Conservation (phyloP, 2,329 filamentous ascomycete species). For the Emmonsiellopsis sp. region DNA sequence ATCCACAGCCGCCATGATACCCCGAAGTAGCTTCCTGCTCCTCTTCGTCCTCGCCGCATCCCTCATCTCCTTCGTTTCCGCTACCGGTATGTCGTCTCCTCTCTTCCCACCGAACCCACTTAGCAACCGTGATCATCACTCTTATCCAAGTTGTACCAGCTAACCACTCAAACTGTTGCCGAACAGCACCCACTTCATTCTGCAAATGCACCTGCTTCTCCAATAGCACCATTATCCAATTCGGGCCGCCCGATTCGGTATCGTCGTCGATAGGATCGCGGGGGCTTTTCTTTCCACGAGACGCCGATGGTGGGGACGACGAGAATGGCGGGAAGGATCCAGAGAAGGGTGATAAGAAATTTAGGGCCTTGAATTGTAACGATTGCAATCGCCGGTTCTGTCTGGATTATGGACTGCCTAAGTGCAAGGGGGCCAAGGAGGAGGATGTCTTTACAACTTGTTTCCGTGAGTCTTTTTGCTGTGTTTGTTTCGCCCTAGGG, state of each 20-base stretch:
- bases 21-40: slow-evolving; percentile 11
- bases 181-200: slow-evolving; percentile 46
- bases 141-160: background rate
- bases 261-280: slow-evolving; percentile 7
- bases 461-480: slow-evolving; percentile 43
- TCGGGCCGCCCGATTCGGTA: slow-evolving; percentile 38
- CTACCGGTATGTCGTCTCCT: slow-evolving; percentile 24
- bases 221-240: slow-evolving; percentile 59
- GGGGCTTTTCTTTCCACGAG: slow-evolving; percentile 8
- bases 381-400: slow-evolving; percentile 62
- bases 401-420: slow-evolving; percentile 50
- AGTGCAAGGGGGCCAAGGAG: slow-evolving; percentile 52
- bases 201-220: slow-evolving; percentile 64
- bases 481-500: background rate
- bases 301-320: slow-evolving; percentile 10
- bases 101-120: background rate
- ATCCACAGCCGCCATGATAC: slow-evolving; percentile 13
- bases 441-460: slow-evolving; percentile 58
- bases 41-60: slow-evolving; percentile 20
- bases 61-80: slow-evolving; percentile 20
- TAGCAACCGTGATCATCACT: background rate
- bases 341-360: slow-evolving; percentile 23
- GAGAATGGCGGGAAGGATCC: slow-evolving; percentile 7
- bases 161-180: background rate
- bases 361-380: slow-evolving; percentile 45